These are phyloP conservation scores for Penstemon davidsonii DNA, from an alignment of 257 asterid species.

Conservation along the genomic window DNA sequence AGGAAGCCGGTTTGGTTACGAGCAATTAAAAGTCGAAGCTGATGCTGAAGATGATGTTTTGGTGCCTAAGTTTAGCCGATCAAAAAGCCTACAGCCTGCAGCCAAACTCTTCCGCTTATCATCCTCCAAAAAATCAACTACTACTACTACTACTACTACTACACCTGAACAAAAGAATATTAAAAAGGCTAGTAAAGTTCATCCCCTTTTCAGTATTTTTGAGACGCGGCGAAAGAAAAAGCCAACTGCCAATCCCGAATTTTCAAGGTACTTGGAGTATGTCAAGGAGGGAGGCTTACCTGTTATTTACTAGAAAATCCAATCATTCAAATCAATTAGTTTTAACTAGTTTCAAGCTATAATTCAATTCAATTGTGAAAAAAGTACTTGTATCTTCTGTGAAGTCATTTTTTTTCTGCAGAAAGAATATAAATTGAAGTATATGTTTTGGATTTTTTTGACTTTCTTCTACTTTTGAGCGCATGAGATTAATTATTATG, in stretches of 20 bases:
- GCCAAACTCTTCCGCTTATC: constrained; percentile 30
- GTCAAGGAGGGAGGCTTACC: constrained; percentile 65
- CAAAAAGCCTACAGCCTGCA: constrained; percentile 39
- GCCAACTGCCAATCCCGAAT: constrained; percentile 68
- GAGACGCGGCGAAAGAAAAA: constrained; percentile 51
- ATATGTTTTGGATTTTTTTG: too few species aligned
- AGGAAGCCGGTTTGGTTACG: constrained; percentile 43
- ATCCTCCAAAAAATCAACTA: constrained; percentile 5
- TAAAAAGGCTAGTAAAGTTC: constrained; percentile 50
- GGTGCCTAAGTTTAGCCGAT: constrained; percentile 42
- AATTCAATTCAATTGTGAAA: too few species aligned
- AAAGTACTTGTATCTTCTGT: too few species aligned
- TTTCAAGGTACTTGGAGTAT: constrained; percentile 73
- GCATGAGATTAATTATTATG: too few species aligned
- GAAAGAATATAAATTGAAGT: too few species aligned
- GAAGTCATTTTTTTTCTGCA: too few species aligned
- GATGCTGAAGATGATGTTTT: constrained; percentile 7
- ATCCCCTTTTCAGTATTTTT: constrained; percentile 55
- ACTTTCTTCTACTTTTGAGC: too few species aligned
- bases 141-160: constrained; percentile 1
- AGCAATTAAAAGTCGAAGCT: constrained; percentile 30
- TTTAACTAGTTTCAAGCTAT: too few species aligned
- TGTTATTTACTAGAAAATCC: constrained; percentile 13
- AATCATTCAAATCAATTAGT: too few species aligned
- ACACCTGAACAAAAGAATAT: constrained; percentile 33